phyloP scores from a whole-genome alignment of 208 protist genomes.

The Leishmania arabica region DNA sequence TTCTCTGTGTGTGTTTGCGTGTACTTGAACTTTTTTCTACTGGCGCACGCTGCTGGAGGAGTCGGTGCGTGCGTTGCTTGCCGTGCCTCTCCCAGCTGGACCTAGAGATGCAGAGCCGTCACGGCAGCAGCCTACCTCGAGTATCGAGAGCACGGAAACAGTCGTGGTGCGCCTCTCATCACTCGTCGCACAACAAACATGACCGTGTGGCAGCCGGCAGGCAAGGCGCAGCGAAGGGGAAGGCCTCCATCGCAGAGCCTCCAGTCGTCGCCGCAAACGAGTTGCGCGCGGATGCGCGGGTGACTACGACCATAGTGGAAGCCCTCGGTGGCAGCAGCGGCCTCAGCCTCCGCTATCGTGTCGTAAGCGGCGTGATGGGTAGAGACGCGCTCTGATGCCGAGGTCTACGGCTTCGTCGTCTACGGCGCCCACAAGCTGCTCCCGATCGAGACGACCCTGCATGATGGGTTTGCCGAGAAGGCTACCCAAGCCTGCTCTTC shows the following conservation, averaged over 20 bases:
- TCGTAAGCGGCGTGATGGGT: constrained; percentile 17
- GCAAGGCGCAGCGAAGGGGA: constrained; percentile 21
- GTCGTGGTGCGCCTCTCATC: background rate
- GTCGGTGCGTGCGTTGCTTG: constrained; percentile 33
- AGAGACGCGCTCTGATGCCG: background rate
- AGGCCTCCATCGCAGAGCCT: constrained; percentile 25
- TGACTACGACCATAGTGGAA: constrained; percentile 24
- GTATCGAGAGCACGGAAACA: background rate
- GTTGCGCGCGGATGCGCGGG: constrained; percentile 38
- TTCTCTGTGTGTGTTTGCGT: too few species aligned
- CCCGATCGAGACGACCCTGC: constrained; percentile 25
- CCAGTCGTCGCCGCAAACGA: constrained; percentile 28
- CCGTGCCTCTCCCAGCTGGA: constrained; percentile 8
- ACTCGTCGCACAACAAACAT: background rate
- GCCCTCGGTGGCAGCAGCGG: constrained; percentile 27
- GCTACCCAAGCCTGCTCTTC: constrained; percentile 33
- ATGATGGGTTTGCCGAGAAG: constrained; percentile 28
- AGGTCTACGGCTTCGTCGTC: constrained; percentile 14
- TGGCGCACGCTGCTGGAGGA: constrained; percentile 27
- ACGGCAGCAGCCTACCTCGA: background rate
- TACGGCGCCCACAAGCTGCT: constrained; percentile 29
- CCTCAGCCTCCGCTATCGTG: constrained; percentile 35
- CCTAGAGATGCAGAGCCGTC: background rate
- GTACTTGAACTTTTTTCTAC: too few species aligned
- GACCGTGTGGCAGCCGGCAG: background rate